Percentiles rank a stretch among this genome's conserved stretches.
phyloP scores from a whole-genome alignment of 768 basidiomycete species.

The Lactarius quietus region DNA sequence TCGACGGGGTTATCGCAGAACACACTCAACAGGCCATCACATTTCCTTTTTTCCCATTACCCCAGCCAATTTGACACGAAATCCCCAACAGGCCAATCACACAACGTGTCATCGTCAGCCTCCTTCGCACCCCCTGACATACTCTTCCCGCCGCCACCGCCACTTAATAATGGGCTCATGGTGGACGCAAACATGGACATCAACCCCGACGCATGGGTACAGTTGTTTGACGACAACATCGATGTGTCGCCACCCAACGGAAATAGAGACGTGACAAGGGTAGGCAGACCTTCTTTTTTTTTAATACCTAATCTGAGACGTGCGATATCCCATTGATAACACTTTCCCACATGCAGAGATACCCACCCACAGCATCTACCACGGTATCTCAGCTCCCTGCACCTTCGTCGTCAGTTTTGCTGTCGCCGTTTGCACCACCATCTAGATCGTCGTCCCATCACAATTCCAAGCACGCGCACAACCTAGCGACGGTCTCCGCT shows the following conservation, averaged over 20 bases:
- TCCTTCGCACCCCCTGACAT: neutral
- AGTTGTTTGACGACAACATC: neutral
- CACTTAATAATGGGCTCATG: conserved; percentile 19
- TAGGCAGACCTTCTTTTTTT: too few relatives aligned
- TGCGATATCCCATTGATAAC: neutral
- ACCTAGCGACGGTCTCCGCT: neutral
- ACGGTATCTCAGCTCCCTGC: neutral
- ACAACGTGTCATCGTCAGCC: too few relatives aligned
- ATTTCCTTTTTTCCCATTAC: neutral
- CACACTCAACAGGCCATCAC: neutral
- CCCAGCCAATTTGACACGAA: neutral
- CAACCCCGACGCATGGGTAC: conserved; percentile 9
- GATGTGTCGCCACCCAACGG: too few relatives aligned
- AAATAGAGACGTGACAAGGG: too few relatives aligned
- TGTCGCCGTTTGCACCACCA: conserved; percentile 15
- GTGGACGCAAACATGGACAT: conserved; percentile 2
- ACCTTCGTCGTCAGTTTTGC: neutral
- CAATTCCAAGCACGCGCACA: neutral
- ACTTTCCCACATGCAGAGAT: too few relatives aligned
- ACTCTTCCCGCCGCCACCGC: neutral
- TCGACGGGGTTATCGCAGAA: neutral
- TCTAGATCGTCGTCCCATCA: neutral
- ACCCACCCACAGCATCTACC: too few relatives aligned
- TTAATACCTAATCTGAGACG: too few relatives aligned
- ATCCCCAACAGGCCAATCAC: neutral